phyloP scores from a whole-genome alignment of 192 early-diverging fungal species.

The Rhizophagus sp. region DNA sequence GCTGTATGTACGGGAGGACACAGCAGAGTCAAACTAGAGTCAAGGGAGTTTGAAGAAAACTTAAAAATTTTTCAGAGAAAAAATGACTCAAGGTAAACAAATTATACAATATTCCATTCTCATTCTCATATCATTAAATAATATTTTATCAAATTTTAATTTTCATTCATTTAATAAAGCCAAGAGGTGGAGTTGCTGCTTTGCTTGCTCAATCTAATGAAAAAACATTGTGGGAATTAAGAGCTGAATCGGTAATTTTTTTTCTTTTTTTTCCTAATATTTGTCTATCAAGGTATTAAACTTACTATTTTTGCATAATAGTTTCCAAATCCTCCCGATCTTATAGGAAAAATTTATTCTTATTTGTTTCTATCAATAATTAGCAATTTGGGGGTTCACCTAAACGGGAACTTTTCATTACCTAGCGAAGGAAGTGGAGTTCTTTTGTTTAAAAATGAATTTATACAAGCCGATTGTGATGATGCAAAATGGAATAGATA shows the following conservation, averaged over 20 bases:
- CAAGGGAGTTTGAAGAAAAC: background rate
- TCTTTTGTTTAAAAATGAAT: background rate
- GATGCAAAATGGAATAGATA: background rate
- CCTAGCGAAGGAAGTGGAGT: background rate
- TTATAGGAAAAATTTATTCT: background rate
- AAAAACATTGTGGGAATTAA: background rate
- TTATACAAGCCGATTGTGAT: background rate
- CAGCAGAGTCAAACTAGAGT: no score
- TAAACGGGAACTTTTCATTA: background rate
- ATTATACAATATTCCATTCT: no score
- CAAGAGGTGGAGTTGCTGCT: background rate
- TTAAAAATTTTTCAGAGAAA: background rate
- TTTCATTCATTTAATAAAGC: background rate
- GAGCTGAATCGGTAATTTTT: background rate
- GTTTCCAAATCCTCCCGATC: background rate
- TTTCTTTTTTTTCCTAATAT: background rate
- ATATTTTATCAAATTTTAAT: no score
- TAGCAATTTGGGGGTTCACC: background rate
- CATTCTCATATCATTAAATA: no score
- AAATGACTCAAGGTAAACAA: background rate
- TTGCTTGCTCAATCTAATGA: background rate
- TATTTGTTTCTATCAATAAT: background rate
- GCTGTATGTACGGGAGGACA: background rate
- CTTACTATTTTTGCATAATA: background rate
- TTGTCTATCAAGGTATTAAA: background rate